Percentiles rank a stretch among this genome's conserved stretches.
Evolutionary conservation across 805 yeast genomes (phyloP).

Genomic region (Yarrowia yakushimensis): DNA sequence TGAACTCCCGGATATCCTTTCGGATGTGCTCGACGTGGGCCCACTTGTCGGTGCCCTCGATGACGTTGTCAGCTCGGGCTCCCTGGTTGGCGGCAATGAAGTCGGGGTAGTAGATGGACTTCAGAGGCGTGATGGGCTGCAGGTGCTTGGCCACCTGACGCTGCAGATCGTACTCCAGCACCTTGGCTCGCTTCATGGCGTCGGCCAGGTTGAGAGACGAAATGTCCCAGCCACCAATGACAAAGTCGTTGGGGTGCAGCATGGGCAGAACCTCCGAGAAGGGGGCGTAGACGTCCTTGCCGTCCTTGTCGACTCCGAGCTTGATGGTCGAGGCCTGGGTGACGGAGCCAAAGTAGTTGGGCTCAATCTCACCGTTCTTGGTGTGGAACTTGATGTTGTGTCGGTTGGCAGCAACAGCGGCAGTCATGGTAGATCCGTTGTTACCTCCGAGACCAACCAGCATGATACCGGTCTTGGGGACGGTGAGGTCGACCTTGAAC

Average conservation of each 20-base stretch:
- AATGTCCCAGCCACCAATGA: slow-evolving; percentile 95
- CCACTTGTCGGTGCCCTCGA: slow-evolving; percentile 76
- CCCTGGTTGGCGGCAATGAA: slow-evolving; percentile 93
- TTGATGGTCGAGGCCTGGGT: slow-evolving; percentile 90
- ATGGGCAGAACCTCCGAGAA: slow-evolving; percentile 86
- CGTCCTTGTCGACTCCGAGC: slow-evolving; percentile 77
- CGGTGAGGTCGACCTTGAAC: slow-evolving; percentile 76
- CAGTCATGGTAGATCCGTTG: slow-evolving; percentile 88
- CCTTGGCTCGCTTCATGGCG: slow-evolving; percentile 82
- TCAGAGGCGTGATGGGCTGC: slow-evolving; percentile 63
- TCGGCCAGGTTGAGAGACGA: slow-evolving; percentile 63
- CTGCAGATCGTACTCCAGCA: slow-evolving; percentile 81
- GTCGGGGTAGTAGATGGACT: slow-evolving; percentile 91
- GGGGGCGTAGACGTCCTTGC: slow-evolving; percentile 88
- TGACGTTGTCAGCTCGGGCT: slow-evolving; percentile 84
- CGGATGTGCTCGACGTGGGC: slow-evolving; percentile 82
- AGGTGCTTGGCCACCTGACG: slow-evolving; percentile 64
- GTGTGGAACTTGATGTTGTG: slow-evolving; percentile 73
- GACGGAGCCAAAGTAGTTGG: slow-evolving; percentile 90
- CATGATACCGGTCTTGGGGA: slow-evolving; percentile 84
- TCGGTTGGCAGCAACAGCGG: slow-evolving; percentile 81
- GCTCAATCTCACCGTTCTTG: slow-evolving; percentile 69
- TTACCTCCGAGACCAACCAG: slow-evolving; percentile 96
- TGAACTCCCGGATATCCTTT: slow-evolving; percentile 76
- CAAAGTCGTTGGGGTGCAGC: slow-evolving; percentile 84